phyloP scores from a whole-genome alignment of 331 rosid genomes.

The Stylosanthes scabra region DNA sequence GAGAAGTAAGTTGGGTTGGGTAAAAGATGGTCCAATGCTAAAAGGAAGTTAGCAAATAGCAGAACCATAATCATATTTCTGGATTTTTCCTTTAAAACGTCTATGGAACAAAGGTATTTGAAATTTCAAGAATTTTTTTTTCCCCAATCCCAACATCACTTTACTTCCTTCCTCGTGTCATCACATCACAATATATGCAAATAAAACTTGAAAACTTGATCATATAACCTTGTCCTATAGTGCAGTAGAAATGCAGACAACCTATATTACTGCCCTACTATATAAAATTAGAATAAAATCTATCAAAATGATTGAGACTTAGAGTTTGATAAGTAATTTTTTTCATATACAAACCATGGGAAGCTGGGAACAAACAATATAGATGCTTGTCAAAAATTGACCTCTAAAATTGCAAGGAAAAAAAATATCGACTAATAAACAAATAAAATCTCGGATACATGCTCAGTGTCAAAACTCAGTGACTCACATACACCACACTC shows the following conservation, averaged over 20 bases:
- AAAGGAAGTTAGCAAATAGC: no score
- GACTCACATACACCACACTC: slow-evolving; percentile 31
- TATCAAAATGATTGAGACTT: neutral
- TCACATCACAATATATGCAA: neutral
- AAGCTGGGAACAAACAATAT: slow-evolving; percentile 17
- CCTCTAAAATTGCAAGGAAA: neutral
- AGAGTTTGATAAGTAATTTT: no score
- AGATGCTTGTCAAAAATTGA: slow-evolving; percentile 34
- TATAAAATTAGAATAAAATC: neutral
- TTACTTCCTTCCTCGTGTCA: neutral
- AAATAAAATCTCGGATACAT: slow-evolving; percentile 35
- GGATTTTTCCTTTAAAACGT: no score
- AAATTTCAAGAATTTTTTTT: no score
- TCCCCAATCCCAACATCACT: neutral
- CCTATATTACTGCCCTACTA: neutral
- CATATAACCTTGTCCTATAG: neutral
- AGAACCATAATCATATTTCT: no score
- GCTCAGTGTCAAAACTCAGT: slow-evolving; percentile 39
- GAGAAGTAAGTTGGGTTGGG: no score
- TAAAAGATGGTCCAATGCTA: no score
- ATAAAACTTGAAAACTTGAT: neutral
- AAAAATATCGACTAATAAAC: slow-evolving; percentile 39
- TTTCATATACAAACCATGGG: neutral
- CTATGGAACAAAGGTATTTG: no score
- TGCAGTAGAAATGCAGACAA: neutral